Base-by-base conservation (phyloP, 345 rosid genomes). In the Alliaria petiolata region DNA sequence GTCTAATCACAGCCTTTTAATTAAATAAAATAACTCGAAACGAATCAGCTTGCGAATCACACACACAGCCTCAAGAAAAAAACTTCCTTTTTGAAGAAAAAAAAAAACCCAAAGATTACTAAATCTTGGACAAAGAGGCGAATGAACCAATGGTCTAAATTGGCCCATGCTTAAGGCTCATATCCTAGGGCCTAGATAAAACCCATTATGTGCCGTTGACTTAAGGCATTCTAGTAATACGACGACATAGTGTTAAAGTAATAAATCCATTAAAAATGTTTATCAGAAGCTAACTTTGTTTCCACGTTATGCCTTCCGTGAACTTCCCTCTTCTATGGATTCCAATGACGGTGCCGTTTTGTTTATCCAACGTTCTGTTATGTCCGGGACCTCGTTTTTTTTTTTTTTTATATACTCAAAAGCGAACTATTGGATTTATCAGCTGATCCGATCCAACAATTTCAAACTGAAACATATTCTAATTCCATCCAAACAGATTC, bases 1-100 rank as follows among this genome's bases (percentile, higher is more conserved):
- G 8, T 61, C 74, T 34, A 42, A 67, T 53, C 63, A 75, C 62
- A 75, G 39, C 59, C 58, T 61, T 75, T 45, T 26, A n/a, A n/a
- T n/a, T n/a, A 26, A 61, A 25, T 67, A 34, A 61, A 53, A 34
- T 54, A 40, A 51, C 7, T 58, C 19, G 3, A n/a, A n/a, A n/a
- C n/a, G n/a, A n/a, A n/a, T n/a, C n/a, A 66, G 51, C 36, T 2
- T 16, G 49, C 9, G 35, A 17, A 17, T n/a, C n/a, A n/a, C n/a
- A n/a, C n/a, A n/a, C n/a, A n/a, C n/a, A n/a, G n/a, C n/a, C n/a
- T n/a, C n/a, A n/a, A 51, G 16, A 6, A 12, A 47, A 55, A 39
- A 11, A 4, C 9, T 44, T 22, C 22, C 20, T 46, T 14, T 14
- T 0, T 1, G 14, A 20, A 20, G 10, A 4, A 66, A 7, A 1